These are phyloP conservation scores for Epichloe glyceriae DNA, from an alignment of 2,329 filamentous ascomycete species.

Conservation along the genomic window DNA sequence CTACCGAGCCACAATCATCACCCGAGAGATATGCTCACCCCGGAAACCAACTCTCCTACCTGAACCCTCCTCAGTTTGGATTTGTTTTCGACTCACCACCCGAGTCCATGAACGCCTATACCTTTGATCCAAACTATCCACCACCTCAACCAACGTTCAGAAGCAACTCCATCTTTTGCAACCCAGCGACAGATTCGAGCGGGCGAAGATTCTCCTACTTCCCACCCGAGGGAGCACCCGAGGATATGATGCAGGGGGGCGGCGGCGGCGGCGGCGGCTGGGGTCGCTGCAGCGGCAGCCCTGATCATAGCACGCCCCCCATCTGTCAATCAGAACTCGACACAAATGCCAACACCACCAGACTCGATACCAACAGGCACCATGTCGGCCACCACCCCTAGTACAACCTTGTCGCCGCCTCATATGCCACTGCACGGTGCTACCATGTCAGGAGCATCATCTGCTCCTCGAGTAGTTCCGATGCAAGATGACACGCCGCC, in stretches of 20 bases:
- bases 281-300: conserved; percentile 18
- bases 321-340: conserved; percentile 17
- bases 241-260: conserved; percentile 17
- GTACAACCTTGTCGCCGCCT: conserved; percentile 25
- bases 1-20: conserved; percentile 18
- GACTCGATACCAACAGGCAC: conserved; percentile 25
- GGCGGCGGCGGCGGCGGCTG: conserved; percentile 11
- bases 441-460: conserved; percentile 17
- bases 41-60: conserved; percentile 25
- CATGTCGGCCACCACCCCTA: conserved; percentile 18
- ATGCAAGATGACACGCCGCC: conserved; percentile 19
- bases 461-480: conserved; percentile 11
- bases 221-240: conserved; percentile 36
- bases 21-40: conserved; percentile 17
- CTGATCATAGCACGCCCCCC: conserved; percentile 17
- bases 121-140: conserved; percentile 29
- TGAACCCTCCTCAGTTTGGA: conserved; percentile 41
- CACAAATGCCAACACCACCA: conserved; percentile 30
- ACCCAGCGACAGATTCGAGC: conserved; percentile 39
- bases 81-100: conserved; percentile 44
- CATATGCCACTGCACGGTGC: conserved; percentile 19
- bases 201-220: conserved; percentile 52
- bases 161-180: conserved; percentile 54
- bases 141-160: conserved; percentile 43
- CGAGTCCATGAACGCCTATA: conserved; percentile 36